Base-by-base conservation (phyloP, 2,329 filamentous ascomycete genomes). In the Stagonosporopsis tanaceti region DNA sequence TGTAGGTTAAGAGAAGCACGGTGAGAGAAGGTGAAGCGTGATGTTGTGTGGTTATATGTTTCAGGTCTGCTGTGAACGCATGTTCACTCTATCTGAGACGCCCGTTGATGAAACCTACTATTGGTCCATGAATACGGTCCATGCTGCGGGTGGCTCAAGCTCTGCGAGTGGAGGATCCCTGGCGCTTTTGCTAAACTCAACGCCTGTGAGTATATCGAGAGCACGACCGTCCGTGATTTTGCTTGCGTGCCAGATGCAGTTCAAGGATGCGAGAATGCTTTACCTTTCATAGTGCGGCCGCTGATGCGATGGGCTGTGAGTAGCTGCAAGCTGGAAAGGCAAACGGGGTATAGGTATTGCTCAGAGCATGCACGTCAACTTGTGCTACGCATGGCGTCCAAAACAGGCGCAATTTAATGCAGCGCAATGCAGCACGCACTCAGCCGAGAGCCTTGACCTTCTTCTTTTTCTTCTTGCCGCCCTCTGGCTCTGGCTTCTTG, bases 371-470 rank as follows among this genome's bases (percentile, higher is more conserved):
- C 40, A 45, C 27, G 38, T 42, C 17, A 27, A 32, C 38, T 27
- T 17, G 38, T 52, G 47, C 34, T 42, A n/a, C 39, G 24, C 7
- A 25, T 8, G 24, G 12, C 24, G 40, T 44, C 24, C 34, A 24
- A 52, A 34, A 15, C 27, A 32, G 30, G 32, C 34, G 15, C 35
- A 32, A 15, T 37, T 28, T 8, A 14, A 9, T 15, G 30, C 24
- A 34, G 24, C n/a, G 41, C 54, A 34, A 14, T 22, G 34, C 32
- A 22, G 24, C 14, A 27, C 50, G 24, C 14, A 27, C 50, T 70
- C 77, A 84, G 15, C 81, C 82, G 52, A 84, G 64, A 11, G 79
- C 78, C 77, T 84, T 84, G 68, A 83, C 73, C 76, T 84, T 84
- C 72, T 80, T 80, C 70, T 80, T 80, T 66, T 83, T 82, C 71